Conservation (phyloP, 192 early-diverging fungal species). For the Haplosporangium gracile region DNA sequence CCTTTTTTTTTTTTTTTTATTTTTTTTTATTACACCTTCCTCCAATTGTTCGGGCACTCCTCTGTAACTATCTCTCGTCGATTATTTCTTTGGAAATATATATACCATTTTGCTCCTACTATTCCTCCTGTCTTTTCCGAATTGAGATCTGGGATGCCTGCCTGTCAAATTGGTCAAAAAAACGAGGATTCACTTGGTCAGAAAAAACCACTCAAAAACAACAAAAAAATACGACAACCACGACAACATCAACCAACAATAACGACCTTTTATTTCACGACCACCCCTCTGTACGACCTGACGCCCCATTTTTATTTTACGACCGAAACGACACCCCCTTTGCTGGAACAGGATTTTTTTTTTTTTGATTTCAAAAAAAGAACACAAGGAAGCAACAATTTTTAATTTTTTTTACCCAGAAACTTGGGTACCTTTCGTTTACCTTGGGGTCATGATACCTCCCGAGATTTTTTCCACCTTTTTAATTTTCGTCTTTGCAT, state of each 20-base stretch:
- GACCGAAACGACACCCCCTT: not conserved
- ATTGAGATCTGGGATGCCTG: constrained; percentile 5
- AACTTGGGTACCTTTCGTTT: not conserved
- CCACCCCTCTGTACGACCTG: constrained; percentile 1
- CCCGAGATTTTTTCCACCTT: too few species aligned
- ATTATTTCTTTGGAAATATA: constrained; percentile 6
- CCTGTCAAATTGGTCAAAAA: constrained; percentile 8
- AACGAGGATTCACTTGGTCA: not conserved
- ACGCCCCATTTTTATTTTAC: constrained; percentile 1
- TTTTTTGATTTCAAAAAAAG: constrained; percentile 3
- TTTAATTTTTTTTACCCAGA: not conserved
- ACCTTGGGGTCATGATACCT: too few species aligned
- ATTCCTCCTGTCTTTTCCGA: not conserved
- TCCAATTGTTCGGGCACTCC: constrained; percentile 5
- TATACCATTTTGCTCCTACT: constrained; percentile 9
- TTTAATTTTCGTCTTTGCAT: not conserved
- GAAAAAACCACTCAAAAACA: not conserved
- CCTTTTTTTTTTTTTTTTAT: not conserved
- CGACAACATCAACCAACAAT: not conserved
- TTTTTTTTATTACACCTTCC: not conserved
- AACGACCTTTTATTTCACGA: not conserved
- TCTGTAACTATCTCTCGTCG: constrained; percentile 2
- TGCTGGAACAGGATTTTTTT: constrained; percentile 9
- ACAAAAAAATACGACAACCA: not conserved
- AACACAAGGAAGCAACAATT: not conserved